phyloP scores from a whole-genome alignment of 225 moss, liverwort and hornwort species.

The Pseudisothecium myosuroides region DNA sequence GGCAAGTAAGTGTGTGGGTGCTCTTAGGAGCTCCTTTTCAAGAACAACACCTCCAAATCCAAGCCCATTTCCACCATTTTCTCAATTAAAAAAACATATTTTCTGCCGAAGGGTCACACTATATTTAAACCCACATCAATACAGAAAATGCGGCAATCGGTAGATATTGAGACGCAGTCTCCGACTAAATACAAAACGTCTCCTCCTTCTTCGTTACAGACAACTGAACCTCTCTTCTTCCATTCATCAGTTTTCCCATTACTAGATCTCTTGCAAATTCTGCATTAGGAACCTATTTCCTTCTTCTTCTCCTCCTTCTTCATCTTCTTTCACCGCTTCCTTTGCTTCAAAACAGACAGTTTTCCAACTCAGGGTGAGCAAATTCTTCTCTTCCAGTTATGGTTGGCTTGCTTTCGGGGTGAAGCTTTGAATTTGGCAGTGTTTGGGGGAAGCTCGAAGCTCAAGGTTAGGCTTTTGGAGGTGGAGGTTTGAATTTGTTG shows the following conservation, averaged over 20 bases:
- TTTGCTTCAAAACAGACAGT: background rate
- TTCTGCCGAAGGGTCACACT: background rate
- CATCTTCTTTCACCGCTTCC: background rate
- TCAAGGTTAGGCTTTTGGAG: background rate
- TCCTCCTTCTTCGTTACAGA: background rate
- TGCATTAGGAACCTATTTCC: background rate
- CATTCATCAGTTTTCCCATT: background rate
- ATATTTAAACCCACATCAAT: background rate
- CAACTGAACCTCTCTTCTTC: background rate
- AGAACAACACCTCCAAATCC: background rate
- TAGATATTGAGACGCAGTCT: background rate
- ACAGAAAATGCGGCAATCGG: background rate
- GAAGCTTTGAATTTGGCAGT: background rate
- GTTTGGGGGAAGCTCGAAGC: background rate
- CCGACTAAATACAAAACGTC: background rate
- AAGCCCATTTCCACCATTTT: background rate
- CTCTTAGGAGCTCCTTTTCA: background rate
- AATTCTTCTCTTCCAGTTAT: background rate
- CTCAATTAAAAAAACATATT: background rate
- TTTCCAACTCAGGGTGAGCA: background rate
- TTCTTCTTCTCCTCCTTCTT: background rate
- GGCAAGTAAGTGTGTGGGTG: background rate
- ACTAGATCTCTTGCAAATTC: background rate
- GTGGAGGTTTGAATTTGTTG: background rate
- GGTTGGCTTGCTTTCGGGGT: background rate